Conservation (phyloP, 495 filamentous ascomycete species). For the Daldinia bambusicola region DNA sequence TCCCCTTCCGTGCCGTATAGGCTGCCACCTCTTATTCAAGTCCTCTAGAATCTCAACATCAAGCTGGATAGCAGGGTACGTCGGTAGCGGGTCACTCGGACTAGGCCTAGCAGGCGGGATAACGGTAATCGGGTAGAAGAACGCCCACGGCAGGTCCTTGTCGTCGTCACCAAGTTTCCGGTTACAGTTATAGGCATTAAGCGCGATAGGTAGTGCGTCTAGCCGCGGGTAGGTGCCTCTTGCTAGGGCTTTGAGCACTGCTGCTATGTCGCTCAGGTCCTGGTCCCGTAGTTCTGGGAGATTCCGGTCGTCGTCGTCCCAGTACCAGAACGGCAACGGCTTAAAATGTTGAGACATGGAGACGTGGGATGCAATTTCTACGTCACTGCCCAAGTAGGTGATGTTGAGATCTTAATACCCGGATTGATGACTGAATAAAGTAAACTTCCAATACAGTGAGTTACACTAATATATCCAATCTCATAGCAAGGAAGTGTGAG, state of each 20-base stretch:
- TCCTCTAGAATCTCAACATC: conserved; percentile 7
- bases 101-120: conserved; percentile 7
- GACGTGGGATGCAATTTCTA: background rate
- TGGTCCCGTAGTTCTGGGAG: conserved; percentile 24
- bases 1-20: background rate
- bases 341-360: background rate
- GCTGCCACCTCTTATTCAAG: conserved; percentile 15
- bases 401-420: too few species aligned
- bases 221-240: conserved; percentile 29
- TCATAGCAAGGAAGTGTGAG: too few species aligned
- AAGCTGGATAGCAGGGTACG: conserved; percentile 1
- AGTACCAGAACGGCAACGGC: conserved; percentile 14
- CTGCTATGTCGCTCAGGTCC: conserved; percentile 13
- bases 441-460: background rate
- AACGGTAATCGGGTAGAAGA: conserved; percentile 32
- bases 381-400: background rate
- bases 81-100: background rate
- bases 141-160: conserved; percentile 19
- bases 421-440: background rate
- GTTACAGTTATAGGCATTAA: conserved; percentile 39
- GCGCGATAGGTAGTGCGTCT: conserved; percentile 30
- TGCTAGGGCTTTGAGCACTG: conserved; percentile 27
- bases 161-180: background rate
- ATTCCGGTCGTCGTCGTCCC: background rate
- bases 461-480: background rate